A percentile compares a stretch with the other conserved stretches of the same genome.
Evolutionary conservation across 345 rosid species (phyloP).

Genomic region (Bruguiera gymnorhiza): DNA sequence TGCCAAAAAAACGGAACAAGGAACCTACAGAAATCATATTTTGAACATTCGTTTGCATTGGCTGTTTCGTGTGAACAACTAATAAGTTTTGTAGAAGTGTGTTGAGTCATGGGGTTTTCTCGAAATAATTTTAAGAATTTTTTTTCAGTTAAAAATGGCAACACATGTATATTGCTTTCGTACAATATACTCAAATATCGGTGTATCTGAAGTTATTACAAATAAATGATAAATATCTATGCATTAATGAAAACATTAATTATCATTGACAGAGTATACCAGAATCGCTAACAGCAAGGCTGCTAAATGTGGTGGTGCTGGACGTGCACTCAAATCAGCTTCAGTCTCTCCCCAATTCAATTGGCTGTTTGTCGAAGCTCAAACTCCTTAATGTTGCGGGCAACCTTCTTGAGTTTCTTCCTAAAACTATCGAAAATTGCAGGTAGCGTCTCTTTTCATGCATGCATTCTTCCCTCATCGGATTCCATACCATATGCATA

Average conservation of each 20-base stretch:
- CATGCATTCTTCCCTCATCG: not conserved
- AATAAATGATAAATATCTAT: not conserved
- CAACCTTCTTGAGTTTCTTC: conserved; percentile 57
- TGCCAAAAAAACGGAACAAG: too few relatives aligned
- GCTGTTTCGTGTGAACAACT: too few relatives aligned
- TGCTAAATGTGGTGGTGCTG: conserved; percentile 65
- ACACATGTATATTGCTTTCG: too few relatives aligned
- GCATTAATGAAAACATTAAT: not conserved
- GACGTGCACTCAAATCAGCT: conserved; percentile 86
- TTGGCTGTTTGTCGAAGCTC: conserved; percentile 82
- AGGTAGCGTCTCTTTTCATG: conserved; percentile 36
- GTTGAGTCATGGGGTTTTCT: too few relatives aligned
- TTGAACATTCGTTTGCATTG: too few relatives aligned
- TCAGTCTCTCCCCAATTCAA: conserved; percentile 68
- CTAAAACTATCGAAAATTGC: conserved; percentile 77
- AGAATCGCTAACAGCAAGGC: conserved; percentile 76
- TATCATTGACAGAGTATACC: conserved; percentile 56
- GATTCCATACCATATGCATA: not conserved
- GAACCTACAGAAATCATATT: too few relatives aligned
- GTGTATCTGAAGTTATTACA: too few relatives aligned
- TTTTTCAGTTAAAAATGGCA: too few relatives aligned
- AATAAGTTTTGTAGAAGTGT: too few relatives aligned
- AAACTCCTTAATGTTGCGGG: conserved; percentile 75
- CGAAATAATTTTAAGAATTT: too few relatives aligned
- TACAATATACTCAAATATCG: too few relatives aligned